phyloP scores from a whole-genome alignment of 2,329 filamentous ascomycete genomes.

The Colletotrichum eleusines region DNA sequence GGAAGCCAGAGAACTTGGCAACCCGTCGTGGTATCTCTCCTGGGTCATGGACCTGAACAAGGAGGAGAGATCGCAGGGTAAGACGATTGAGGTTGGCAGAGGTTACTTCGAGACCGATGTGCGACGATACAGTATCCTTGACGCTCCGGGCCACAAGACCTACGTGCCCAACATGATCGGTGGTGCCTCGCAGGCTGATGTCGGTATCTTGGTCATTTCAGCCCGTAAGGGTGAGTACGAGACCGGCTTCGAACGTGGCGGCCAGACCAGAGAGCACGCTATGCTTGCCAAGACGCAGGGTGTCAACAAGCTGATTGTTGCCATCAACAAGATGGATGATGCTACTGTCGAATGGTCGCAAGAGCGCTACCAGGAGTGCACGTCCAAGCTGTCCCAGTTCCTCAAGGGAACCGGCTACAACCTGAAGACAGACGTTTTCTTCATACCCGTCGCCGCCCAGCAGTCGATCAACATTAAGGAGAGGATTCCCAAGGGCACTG shows the following conservation, averaged over 20 bases:
- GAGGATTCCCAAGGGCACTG: slow-evolving; percentile 80
- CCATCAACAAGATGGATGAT: slow-evolving; percentile 99
- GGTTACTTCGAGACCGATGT: slow-evolving; percentile 98
- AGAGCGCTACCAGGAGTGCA: slow-evolving; percentile 93
- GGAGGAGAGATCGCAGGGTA: slow-evolving; percentile 95
- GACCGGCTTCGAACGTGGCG: slow-evolving; percentile 95
- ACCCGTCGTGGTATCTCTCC: slow-evolving; percentile 98
- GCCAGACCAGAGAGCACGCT: slow-evolving; percentile 97
- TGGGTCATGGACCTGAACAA: slow-evolving; percentile 98
- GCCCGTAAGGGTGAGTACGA: slow-evolving; percentile 99
- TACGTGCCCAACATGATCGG: slow-evolving; percentile 99
- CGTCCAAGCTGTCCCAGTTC: slow-evolving; percentile 86
- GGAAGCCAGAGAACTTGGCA: slow-evolving; percentile 94
- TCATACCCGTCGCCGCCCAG: slow-evolving; percentile 97
- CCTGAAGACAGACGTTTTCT: slow-evolving; percentile 90
- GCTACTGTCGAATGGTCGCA: slow-evolving; percentile 96
- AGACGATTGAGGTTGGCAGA: slow-evolving; percentile 96
- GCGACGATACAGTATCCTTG: slow-evolving; percentile 94
- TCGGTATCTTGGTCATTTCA: slow-evolving; percentile 95
- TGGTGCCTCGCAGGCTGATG: slow-evolving; percentile 90
- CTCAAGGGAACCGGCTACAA: slow-evolving; percentile 95
- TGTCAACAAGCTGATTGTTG: slow-evolving; percentile 95
- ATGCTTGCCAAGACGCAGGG: slow-evolving; percentile 98
- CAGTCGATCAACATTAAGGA: slow-evolving; percentile 89
- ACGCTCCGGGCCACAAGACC: slow-evolving; percentile 97